Conservation (phyloP, 2,329 filamentous ascomycete species). For the Microdochium trichocladiopsis region DNA sequence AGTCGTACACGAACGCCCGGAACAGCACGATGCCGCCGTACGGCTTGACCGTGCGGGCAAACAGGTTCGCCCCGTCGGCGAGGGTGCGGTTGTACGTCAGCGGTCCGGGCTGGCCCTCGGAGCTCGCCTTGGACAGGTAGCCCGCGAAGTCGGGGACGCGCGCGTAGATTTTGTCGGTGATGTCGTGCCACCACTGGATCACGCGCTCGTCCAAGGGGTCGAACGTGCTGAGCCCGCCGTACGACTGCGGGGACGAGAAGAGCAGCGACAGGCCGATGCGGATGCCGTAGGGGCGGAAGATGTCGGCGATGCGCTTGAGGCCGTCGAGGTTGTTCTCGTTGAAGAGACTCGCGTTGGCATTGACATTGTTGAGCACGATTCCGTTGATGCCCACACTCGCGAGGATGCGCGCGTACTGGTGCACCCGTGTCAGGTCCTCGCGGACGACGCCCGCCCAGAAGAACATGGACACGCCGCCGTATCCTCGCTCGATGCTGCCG, state of each 20-base stretch:
- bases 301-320: conserved; percentile 54
- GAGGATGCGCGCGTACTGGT: conserved; percentile 58
- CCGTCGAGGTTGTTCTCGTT: conserved; percentile 52
- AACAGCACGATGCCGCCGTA: conserved; percentile 61
- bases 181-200: conserved; percentile 54
- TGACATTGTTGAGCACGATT: conserved; percentile 65
- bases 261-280: conserved; percentile 60
- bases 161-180: conserved; percentile 52
- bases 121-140: conserved; percentile 65
- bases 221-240: conserved; percentile 52
- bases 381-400: conserved; percentile 62
- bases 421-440: conserved; percentile 51
- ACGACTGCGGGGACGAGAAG: conserved; percentile 55
- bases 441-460: conserved; percentile 50
- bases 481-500: conserved; percentile 61
- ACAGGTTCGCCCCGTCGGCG: conserved; percentile 61
- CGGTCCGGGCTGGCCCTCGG: conserved; percentile 65
- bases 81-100: conserved; percentile 64
- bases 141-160: conserved; percentile 61
- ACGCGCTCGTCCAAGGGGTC: conserved; percentile 57
- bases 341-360: conserved; percentile 55
- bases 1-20: conserved; percentile 65
- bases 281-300: conserved; percentile 60
- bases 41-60: conserved; percentile 50
- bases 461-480: conserved; percentile 62